Base-by-base conservation (phyloP, 2,329 filamentous ascomycete species). In the Exophiala mesophila region DNA sequence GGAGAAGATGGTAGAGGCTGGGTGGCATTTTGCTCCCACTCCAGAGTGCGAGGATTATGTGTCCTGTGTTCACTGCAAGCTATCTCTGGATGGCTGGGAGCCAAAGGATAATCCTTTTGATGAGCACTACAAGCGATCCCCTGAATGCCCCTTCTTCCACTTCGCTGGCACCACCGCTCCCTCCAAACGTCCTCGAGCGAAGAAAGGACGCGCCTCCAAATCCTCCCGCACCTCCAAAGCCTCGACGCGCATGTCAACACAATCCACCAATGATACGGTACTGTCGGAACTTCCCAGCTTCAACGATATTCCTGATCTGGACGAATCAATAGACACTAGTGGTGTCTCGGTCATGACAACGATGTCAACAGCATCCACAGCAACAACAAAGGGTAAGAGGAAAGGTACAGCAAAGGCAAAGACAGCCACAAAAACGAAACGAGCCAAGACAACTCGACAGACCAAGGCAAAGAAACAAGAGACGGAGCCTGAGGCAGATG, bases 41-140 rank as follows among this genome's bases (percentile, higher is more conserved):
- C 68, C 78, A 31, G 88, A 90, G 31, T 87, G 82, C 9, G 83
- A 92, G 52, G 92, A 98, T 63, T 86, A 90, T 68, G 86, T 87
- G 7, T 92, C 85, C 8, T 98, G 92, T 61, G 76, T 85, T 19
- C 96, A 97, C 66, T 98, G 92, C 68, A 80, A 85, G 44, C 68
- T 97, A 12, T 88, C 84, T 8, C 75, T 98, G 8, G 90, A 97
- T 63, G 88, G 88, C 5, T 98, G 94, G 92, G 92, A 97, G 60
- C 83, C 84, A 1, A 82, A 83, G 45, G 92, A 98, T 62, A 87
- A 94, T 60, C 92, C 92, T 48, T 77, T 84, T 81, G 82, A 94
- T 48, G 92, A 98, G 61, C 92, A 98, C 60, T 80, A 82, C 56
- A 81, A 78, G 41, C 80, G 92, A 54, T 83, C 83, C 1, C 78